phyloP scores from a whole-genome alignment of 2,329 filamentous ascomycete species.

The Trichocomaceae sp. region DNA sequence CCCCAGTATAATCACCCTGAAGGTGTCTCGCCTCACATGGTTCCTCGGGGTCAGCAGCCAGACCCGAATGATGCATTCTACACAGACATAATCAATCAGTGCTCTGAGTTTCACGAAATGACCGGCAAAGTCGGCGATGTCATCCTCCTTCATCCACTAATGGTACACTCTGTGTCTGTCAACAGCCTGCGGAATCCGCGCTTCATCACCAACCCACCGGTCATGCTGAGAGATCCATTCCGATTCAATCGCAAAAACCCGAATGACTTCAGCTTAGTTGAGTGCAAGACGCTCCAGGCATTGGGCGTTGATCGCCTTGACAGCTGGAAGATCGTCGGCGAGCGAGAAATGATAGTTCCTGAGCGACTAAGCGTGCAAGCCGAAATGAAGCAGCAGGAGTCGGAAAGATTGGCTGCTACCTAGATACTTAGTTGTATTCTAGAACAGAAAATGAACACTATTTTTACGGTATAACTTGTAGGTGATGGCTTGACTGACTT shows the following conservation, averaged over 20 bases:
- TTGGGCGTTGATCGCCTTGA: constrained; percentile 41
- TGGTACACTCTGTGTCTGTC: constrained; percentile 48
- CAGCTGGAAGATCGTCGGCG: constrained; percentile 44
- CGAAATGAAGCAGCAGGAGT: constrained; percentile 29
- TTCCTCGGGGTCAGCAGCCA: constrained; percentile 43
- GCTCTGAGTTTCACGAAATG: constrained; percentile 45
- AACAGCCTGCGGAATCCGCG: constrained; percentile 44
- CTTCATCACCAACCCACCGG: constrained; percentile 52
- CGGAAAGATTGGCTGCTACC: constrained; percentile 28
- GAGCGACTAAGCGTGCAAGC: constrained; percentile 40
- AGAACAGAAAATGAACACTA: not conserved
- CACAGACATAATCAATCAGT: constrained; percentile 32
- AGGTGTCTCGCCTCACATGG: constrained; percentile 61
- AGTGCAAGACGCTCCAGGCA: constrained; percentile 46
- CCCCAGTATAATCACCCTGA: constrained; percentile 52
- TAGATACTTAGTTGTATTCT: not conserved
- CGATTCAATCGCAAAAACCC: constrained; percentile 43
- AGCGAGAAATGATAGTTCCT: constrained; percentile 42
- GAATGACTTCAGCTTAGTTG: constrained; percentile 45
- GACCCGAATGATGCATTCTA: constrained; percentile 30
- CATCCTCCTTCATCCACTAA: constrained; percentile 49
- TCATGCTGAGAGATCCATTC: constrained; percentile 47
- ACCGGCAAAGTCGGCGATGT: constrained; percentile 50
- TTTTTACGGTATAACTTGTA: not conserved
- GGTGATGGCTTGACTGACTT: not conserved